Evolutionary conservation across 331 rosid species (phyloP), one percentile per base, ranked within the genome.

Genomic region (Quercus lobata): DNA sequence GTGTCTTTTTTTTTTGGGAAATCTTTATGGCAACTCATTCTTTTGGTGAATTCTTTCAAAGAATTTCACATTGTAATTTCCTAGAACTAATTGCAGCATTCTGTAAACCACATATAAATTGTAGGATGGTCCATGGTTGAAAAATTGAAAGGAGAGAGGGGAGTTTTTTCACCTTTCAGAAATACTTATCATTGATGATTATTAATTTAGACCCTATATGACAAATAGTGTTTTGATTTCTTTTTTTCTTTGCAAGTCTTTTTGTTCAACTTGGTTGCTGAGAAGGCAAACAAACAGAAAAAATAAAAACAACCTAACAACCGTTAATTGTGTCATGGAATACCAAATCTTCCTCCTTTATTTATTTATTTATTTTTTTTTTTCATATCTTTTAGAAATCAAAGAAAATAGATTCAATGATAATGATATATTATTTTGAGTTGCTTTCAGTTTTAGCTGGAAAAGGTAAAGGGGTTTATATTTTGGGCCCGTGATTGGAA

Each of bases 401-500:
- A 79, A 82, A 77, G 22, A 14, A 30, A 75, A 79, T 17, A 58
- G 81, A 10, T 35, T 63, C 14, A 24, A 30, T 52, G 78, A 83
- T 18, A 57, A 60, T 32, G 78, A 77, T 73, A 68, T 62, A 22
- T 58, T 4, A 22, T 7, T n/a, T 22, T 2, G 41, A 82, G 87
- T 86, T 79, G 90, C 88, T 84, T 74, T 88, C 92, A 74, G 78
- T 75, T 77, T 82, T 79, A 77, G 88, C 87, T 84, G 92, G 92
- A 85, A 86, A 71, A 69, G 46, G 46, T 11, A 71, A 53, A 68
- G 35, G 17, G 17, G n/a, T 18, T n/a, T 76, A 35, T 71, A 41
- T 46, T 34, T 63, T 22, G 91, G 89, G 73, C 41, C 89, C 85
- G 69, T 53, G 80, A 77, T 25, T 63, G 29, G 29, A 35, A 57